phyloP scores from a whole-genome alignment of 306 rosid genomes.

The Gleditsia sinensis region DNA sequence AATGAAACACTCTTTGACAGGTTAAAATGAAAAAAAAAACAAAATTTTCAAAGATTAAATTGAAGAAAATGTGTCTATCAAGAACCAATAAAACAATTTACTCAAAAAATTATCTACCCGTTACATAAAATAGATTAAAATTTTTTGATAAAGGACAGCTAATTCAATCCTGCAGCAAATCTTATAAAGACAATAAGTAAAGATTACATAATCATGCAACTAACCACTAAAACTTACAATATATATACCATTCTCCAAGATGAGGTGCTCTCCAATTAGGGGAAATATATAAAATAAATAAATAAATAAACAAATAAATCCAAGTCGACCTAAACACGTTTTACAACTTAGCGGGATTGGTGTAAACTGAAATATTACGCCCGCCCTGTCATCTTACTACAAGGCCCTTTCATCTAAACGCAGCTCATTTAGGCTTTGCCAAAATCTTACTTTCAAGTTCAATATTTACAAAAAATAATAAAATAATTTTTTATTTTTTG shows the following conservation, averaged over 20 bases:
- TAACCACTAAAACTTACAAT: no score
- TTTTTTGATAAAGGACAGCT: no score
- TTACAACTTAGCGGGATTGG: background rate
- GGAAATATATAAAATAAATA: background rate
- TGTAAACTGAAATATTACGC: background rate
- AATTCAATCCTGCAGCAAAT: no score
- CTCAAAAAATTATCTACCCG: no score
- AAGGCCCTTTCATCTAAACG: background rate
- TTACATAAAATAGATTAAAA: no score
- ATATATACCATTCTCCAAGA: background rate
- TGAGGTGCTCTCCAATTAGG: background rate
- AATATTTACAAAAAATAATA: constrained; percentile 32
- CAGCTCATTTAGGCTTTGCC: background rate
- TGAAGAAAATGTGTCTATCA: no score
- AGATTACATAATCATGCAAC: no score
- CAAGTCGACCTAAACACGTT: background rate
- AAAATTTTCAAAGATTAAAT: no score
- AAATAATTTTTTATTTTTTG: background rate
- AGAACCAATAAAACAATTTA: no score
- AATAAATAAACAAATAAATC: background rate
- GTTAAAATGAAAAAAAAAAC: no score
- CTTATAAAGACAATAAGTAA: no score
- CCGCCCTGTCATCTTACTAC: background rate
- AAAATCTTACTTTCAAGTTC: background rate
- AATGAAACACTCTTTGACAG: no score